These are phyloP conservation scores for Vitis vinifera DNA, from an alignment of 164 flowering plant species.

Conservation along the genomic window ASM3070453v1 NC_081812.1:12633501-12634000, in stretches of 20 bases:
- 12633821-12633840: too few relatives aligned
- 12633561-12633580: slow-evolving; percentile 49
- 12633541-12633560: slow-evolving; percentile 43
- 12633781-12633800: too few relatives aligned
- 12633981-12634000: too few relatives aligned
- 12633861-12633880: too few relatives aligned
- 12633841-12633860: too few relatives aligned
- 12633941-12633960: too few relatives aligned
- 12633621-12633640: slow-evolving; percentile 44
- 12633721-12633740: background rate
- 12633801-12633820: too few relatives aligned
- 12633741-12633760: background rate
- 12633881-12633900: too few relatives aligned
- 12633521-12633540: slow-evolving; percentile 44
- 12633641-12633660: slow-evolving; percentile 40
- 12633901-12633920: too few relatives aligned
- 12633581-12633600: slow-evolving; percentile 31
- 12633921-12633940: too few relatives aligned
- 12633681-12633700: background rate
- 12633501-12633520: slow-evolving; percentile 19
- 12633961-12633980: too few relatives aligned
- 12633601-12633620: slow-evolving; percentile 41
- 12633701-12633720: background rate
- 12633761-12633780: too few relatives aligned
- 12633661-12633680: background rate